Percentiles rank a stretch among this genome's conserved stretches.
Conservation (phyloP, 306 rosid genomes). For the Trifolium dubium region DNA sequence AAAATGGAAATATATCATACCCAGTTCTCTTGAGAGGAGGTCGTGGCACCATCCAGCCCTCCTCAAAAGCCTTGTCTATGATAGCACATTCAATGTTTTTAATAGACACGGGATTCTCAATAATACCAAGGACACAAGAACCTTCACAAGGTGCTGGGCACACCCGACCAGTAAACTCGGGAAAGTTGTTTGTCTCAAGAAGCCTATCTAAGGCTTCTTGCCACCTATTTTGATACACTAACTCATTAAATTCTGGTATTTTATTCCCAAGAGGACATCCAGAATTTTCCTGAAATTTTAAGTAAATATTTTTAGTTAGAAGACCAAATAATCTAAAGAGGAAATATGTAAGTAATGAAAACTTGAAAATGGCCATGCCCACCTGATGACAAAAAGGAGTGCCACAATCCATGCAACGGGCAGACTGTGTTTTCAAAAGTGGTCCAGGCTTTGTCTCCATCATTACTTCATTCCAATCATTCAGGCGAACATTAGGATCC, state of each 20-base stretch:
- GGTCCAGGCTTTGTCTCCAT: slow-evolving; percentile 91
- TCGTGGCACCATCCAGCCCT: slow-evolving; percentile 99
- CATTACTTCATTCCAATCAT: slow-evolving; percentile 96
- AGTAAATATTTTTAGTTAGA: slow-evolving; percentile 22
- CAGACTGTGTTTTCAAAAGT: slow-evolving; percentile 91
- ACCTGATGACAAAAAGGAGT: slow-evolving; percentile 99
- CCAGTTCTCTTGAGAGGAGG: slow-evolving; percentile 88
- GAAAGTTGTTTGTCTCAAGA: slow-evolving; percentile 98
- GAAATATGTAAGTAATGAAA: slow-evolving; percentile 10
- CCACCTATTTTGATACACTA: slow-evolving; percentile 98
- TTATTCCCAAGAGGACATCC: slow-evolving; percentile 99
- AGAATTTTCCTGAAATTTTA: slow-evolving; percentile 76
- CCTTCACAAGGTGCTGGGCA: slow-evolving; percentile 99
- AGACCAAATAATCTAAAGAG: neutral
- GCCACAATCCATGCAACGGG: slow-evolving; percentile 99
- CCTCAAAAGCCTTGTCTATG: slow-evolving; percentile 96
- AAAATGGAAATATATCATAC: slow-evolving; percentile 49
- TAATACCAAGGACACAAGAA: slow-evolving; percentile 77
- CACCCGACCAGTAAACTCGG: slow-evolving; percentile 97
- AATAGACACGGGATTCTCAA: slow-evolving; percentile 90
- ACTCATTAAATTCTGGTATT: slow-evolving; percentile 94
- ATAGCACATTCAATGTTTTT: slow-evolving; percentile 97
- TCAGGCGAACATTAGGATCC: slow-evolving; percentile 83
- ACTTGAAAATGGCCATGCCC: slow-evolving; percentile 6
- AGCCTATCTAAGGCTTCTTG: slow-evolving; percentile 90